Evolutionary conservation across 164 flowering plant species (phyloP), one percentile per base, ranked within the genome.

Genomic region (Magnolia changhungtana): DNA sequence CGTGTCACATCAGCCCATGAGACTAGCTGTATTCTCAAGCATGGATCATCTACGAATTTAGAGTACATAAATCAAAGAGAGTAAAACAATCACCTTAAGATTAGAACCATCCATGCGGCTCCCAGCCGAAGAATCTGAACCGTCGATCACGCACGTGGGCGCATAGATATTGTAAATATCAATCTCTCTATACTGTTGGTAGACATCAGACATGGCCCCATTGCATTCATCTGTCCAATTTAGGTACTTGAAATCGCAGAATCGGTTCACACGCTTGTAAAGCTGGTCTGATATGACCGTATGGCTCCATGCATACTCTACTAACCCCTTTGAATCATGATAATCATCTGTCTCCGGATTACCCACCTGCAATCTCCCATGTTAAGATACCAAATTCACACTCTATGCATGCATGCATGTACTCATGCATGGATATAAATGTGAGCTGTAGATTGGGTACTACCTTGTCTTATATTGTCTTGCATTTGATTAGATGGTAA

Each of bases 241-340:
- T 4, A 19, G 8, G 31, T 19, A 14, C 78, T 79, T 85, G 84
- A 89, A 91, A 75, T 89, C 76, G 74, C 96, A 91, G 0, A 76
- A 88, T 80, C 72, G 68, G 71, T 79, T 83, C 18, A 81, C 81
- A 24, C 71, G 76, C 11, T 78, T 55, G 27, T 86, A 90, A 1
- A 81, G 69, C 75, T 87, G 80, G 50, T 90, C 92, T 1, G 93
- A 87, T 51, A 89, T 81, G 16, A 91, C 85, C 50, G 89, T 73
- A 78, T 91, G 96, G 75, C 91, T 89, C 96, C 93, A 91, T 29
- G 92, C 92, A 77, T 89, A 90, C 55, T 91, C 92, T 6, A 89
- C 52, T 50, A 88, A 8, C 20, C 92, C 96, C 66, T 80, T 86
- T 0, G 79, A 81, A 73, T 91, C 96, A 67, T 84, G 83, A 75